Evolutionary conservation across 148 eudicot species (phyloP), one percentile per base, ranked within the genome.

Genomic region (Tetragonia tetragonoides): DNA sequence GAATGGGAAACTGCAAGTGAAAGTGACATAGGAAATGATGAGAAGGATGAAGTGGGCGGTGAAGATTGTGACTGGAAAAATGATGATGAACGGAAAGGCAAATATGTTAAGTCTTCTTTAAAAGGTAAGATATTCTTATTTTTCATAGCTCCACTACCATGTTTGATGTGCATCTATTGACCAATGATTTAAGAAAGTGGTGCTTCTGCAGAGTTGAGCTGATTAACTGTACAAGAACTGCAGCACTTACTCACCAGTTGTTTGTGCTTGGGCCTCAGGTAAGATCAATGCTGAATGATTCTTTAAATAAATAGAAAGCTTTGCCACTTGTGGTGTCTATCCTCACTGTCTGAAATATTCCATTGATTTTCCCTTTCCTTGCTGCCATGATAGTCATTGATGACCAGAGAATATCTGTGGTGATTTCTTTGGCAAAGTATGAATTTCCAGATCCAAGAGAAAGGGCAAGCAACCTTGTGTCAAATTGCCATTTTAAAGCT

Each of bases 1-100:
- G 99, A 95, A 80, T 95, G 99, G 99, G 97, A 95, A 53, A 95
- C 99, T 7, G 99, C 97, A 5, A 95, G 99, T 83, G 99, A 95
- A 83, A 95, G 97, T 84, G 99, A 95, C 79, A 82, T 85, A 8
- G 99, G 91, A 80, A 85, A 90, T 79, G 89, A 93, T 76, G 97
- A 74, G 47, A 87, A 85, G 75, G 88, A 88, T 80, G 90, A 85
- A 68, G 68, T 88, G 72, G 90, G 87, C 37, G 86, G 85, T 40
- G 85, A 91, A 79, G 92, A 88, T 74, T 81, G 79, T 85, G 97
- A 87, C 77, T 86, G 94, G 93, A 87, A 87, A 72, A 86, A 90
- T 77, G 94, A 87, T 66, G 84, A 85, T 69, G 90, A 86, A 75
- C 87, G 96, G 77, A 92, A 83, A 80, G 88, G 83, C 62, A 89